Percentiles rank a stretch among this genome's conserved stretches.
Evolutionary conservation across 2,329 filamentous ascomycete genomes (phyloP).

Genomic region (Epichloe uncinata): DNA sequence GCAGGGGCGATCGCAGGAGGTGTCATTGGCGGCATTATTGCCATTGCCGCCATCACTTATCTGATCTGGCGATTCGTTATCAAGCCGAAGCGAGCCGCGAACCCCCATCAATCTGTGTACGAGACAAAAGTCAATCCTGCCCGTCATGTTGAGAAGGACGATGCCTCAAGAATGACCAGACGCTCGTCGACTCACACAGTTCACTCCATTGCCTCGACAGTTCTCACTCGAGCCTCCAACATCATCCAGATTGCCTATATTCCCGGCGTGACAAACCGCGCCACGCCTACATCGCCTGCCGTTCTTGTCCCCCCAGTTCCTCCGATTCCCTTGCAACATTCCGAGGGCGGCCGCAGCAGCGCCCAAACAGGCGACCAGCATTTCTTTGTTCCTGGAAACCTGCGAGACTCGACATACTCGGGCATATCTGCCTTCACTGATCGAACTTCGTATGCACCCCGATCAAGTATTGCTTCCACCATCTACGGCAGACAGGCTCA

Average conservation of each 20-base stretch:
- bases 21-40: conserved; percentile 70
- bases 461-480: conserved; percentile 76
- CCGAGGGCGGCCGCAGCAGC: conserved; percentile 29
- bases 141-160: conserved; percentile 33
- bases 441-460: conserved; percentile 47
- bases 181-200: conserved; percentile 75
- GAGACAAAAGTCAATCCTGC: conserved; percentile 38
- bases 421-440: conserved; percentile 53
- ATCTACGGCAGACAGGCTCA: conserved; percentile 88
- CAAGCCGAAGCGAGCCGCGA: conserved; percentile 59
- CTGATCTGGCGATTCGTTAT: conserved; percentile 81
- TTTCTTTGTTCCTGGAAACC: conserved; percentile 84
- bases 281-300: conserved; percentile 67
- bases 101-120: conserved; percentile 36
- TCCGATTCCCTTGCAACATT: conserved; percentile 63
- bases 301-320: conserved; percentile 84
- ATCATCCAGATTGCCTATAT: conserved; percentile 99
- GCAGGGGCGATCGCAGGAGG: conserved; percentile 83
- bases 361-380: conserved; percentile 59
- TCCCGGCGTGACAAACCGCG: conserved; percentile 87
- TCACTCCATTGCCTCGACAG: conserved; percentile 85
- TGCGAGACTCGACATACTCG: conserved; percentile 85
- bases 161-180: conserved; percentile 26
- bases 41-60: conserved; percentile 62
- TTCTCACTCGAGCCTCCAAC: conserved; percentile 91